Base-by-base conservation (phyloP, 257 asterid genomes). In the Solanum etuberosum region DNA sequence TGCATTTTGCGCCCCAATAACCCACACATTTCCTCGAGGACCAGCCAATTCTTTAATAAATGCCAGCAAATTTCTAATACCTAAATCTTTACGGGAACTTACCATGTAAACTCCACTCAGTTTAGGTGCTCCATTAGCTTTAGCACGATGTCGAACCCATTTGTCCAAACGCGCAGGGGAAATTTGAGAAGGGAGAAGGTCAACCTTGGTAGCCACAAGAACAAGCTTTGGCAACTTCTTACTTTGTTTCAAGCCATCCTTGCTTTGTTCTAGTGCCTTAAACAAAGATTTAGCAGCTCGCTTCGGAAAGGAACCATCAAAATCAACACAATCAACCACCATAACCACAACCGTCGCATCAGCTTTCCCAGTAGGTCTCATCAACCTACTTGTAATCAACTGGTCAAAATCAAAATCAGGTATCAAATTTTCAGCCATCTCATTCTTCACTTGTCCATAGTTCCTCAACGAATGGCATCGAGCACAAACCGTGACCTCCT, bases 1-100 rank as follows among this genome's bases (percentile, higher is more conserved):
- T 11, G 98, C 98, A 89, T 97, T 97, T 89, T 95, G 99, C 83
- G 99, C 97, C 89, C 99, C 98, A 40, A 97, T 91, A 83, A 97
- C 97, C 99, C 99, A 97, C 85, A 95, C 99, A 73, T 97, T 94
- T 70, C 99, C 99, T 74, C 99, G 91, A 35, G 99, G 99, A 65
- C 99, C 99, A 43, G 98, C 96, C 90, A 88, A 91, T 16, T 90
- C 97, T 92, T 95, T 94, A 82, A 95, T 80, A 87, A 94, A 97
- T 25, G 92, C 92, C 81, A 97, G 89, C 91, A 97, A 92, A 84
- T 95, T 97, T 89, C 94, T 93, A 88, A 97, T 93, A 15, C 98
- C 98, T 89, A 97, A 92, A 92, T 97, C 99, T 89, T 97, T 97
- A 89, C 90, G 94, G 51, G 99, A 88, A 89, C 99, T 97, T 61